Conservation (phyloP, 2,329 filamentous ascomycete genomes). For the Fusarium concolor region DNA sequence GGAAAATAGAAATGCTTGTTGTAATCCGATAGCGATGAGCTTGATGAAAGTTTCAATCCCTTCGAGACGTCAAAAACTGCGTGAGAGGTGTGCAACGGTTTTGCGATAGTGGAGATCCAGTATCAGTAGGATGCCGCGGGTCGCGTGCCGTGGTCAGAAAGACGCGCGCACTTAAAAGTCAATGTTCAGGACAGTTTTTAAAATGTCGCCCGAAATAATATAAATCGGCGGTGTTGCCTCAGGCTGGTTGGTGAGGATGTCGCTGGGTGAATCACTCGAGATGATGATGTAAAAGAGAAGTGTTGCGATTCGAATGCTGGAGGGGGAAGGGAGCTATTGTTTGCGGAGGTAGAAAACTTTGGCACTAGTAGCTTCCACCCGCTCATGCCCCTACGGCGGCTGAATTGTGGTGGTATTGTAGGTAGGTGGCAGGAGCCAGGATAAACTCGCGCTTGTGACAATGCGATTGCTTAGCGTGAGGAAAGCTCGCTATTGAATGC, state of each 20-base stretch:
- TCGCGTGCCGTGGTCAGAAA: slow-evolving; percentile 31
- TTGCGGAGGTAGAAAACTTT: slow-evolving; percentile 41
- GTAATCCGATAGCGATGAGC: not conserved
- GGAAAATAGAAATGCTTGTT: not conserved
- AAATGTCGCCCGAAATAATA: not conserved
- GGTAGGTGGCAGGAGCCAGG: slow-evolving; percentile 20
- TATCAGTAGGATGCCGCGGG: slow-evolving; percentile 25
- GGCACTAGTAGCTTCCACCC: slow-evolving; percentile 37
- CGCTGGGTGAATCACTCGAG: slow-evolving; percentile 5
- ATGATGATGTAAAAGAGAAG: slow-evolving; percentile 43
- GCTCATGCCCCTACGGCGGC: slow-evolving; percentile 30
- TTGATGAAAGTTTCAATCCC: not conserved
- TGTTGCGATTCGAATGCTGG: slow-evolving; percentile 15
- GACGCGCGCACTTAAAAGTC: slow-evolving; percentile 6
- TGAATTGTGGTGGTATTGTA: slow-evolving; percentile 7
- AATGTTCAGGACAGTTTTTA: not conserved
- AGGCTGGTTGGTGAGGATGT: not conserved
- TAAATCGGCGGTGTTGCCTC: not conserved
- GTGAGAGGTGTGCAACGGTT: slow-evolving; percentile 17
- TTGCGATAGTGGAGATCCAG: slow-evolving; percentile 10
- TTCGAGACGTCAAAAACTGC: not conserved
- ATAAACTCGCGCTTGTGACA: slow-evolving; percentile 18
- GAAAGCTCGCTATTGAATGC: slow-evolving; percentile 11
- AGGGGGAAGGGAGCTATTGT: slow-evolving; percentile 28
- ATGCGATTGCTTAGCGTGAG: slow-evolving; percentile 13